Evolutionary conservation across 176 grass and related monocot species (phyloP).

Genomic region (Olyra latifolia): DNA sequence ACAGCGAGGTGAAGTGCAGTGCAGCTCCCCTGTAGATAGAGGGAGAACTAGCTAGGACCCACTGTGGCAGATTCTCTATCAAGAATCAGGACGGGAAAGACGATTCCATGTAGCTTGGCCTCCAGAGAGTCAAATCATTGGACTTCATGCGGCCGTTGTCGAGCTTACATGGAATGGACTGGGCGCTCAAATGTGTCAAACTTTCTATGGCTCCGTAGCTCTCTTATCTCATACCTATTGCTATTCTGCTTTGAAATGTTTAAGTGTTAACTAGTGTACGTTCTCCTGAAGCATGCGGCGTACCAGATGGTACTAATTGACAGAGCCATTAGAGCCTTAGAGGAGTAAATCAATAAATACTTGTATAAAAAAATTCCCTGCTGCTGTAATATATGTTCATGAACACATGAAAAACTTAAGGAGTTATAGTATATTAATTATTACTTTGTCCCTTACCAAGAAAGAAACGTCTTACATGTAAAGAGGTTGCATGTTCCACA

Average conservation of each 20-base stretch:
- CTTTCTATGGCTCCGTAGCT: slow-evolving; percentile 28
- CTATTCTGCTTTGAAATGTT: slow-evolving; percentile 15
- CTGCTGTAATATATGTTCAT: too few relatives aligned
- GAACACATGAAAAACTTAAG: too few relatives aligned
- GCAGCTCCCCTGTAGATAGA: slow-evolving; percentile 10
- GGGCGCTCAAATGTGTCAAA: background rate
- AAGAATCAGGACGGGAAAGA: slow-evolving; percentile 19
- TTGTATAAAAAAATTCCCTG: background rate
- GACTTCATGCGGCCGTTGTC: background rate
- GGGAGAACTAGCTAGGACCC: background rate
- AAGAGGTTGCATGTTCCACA: too few relatives aligned
- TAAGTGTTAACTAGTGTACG: background rate
- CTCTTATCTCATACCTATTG: background rate
- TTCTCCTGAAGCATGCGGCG: background rate
- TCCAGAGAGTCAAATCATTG: slow-evolving; percentile 20
- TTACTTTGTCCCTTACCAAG: too few relatives aligned
- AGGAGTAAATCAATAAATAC: background rate
- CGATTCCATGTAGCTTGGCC: background rate
- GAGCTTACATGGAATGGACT: background rate
- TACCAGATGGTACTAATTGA: background rate
- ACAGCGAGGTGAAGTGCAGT: background rate
- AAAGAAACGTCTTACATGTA: too few relatives aligned
- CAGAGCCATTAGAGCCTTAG: background rate
- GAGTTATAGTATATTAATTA: too few relatives aligned
- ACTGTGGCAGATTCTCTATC: slow-evolving; percentile 15